Conservation (phyloP, 176 grass and related monocot species). For the Raddia guianensis region DNA sequence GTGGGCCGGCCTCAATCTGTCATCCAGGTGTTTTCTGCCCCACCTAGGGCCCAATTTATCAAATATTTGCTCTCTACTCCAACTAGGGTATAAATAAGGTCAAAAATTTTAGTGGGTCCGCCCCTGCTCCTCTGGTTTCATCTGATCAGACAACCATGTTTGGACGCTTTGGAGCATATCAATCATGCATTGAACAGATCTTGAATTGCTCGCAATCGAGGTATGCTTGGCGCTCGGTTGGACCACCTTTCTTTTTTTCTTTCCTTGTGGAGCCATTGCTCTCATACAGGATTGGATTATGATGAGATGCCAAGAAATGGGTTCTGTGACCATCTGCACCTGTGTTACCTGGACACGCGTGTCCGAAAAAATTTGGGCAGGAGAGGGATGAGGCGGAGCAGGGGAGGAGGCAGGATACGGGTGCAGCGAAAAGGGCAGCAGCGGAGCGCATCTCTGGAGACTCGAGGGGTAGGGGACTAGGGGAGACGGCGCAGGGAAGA, state of each 20-base stretch:
- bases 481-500: too few species aligned
- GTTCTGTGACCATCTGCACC: slow-evolving; percentile 64
- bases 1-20: too few species aligned
- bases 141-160: slow-evolving; percentile 72
- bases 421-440: too few species aligned
- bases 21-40: too few species aligned
- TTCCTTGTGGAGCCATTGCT: slow-evolving; percentile 65
- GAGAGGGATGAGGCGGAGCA: too few species aligned
- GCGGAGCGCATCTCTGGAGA: too few species aligned
- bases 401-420: too few species aligned
- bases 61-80: not conserved
- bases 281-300: slow-evolving; percentile 76
- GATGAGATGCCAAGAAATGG: slow-evolving; percentile 87
- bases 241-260: slow-evolving; percentile 88
- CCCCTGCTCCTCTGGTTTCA: slow-evolving; percentile 51
- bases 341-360: too few species aligned
- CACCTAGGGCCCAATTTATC: not conserved
- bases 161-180: slow-evolving; percentile 47
- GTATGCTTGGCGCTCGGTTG: slow-evolving; percentile 51
- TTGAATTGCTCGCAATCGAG: slow-evolving; percentile 61
- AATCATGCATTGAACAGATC: slow-evolving; percentile 64
- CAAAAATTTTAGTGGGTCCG: too few species aligned
- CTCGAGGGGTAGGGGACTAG: too few species aligned
- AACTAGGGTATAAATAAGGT: too few species aligned
- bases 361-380: too few species aligned